A percentile compares a stretch with the other conserved stretches of the same genome.
Conservation (phyloP, 2,329 filamentous ascomycete species). For the Verticillium zaregamsianum region DNA sequence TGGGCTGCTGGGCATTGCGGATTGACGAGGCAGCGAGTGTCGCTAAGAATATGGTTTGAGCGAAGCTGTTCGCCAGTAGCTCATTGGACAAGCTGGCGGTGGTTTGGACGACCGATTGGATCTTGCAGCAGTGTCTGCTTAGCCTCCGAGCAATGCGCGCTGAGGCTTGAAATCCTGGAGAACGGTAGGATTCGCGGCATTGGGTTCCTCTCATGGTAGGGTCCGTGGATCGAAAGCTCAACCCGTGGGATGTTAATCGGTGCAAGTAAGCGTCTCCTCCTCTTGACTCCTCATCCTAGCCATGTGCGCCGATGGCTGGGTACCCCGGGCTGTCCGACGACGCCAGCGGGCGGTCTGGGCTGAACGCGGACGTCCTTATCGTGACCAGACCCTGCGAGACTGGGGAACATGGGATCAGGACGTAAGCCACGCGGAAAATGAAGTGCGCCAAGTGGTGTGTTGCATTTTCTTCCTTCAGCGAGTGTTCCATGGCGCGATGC, state of each 20-base stretch:
- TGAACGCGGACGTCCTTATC: neutral
- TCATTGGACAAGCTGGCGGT: no score
- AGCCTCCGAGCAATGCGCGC: no score
- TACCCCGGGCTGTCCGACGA: neutral
- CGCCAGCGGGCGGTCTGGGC: neutral
- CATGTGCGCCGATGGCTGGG: neutral
- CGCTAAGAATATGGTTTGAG: no score
- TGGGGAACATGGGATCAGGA: neutral
- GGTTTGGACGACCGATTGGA: no score
- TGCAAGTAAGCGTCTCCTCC: neutral
- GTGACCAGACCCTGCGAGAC: neutral
- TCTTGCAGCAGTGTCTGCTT: neutral
- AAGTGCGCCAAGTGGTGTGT: neutral
- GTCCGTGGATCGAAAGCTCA: neutral
- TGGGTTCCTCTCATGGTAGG: neutral
- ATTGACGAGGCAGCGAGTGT: no score
- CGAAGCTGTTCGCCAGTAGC: no score
- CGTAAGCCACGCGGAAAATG: neutral
- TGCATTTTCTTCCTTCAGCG: neutral
- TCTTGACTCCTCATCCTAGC: neutral
- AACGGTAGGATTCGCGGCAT: neutral
- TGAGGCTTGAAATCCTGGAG: neutral
- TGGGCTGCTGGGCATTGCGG: neutral
- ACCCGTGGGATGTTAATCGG: neutral
- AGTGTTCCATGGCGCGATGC: neutral